A percentile compares a stretch with the other conserved stretches of the same genome.
These are phyloP conservation scores for Oxalis stricta DNA, from an alignment of 441 rosid species.

Conservation along the genomic window DNA sequence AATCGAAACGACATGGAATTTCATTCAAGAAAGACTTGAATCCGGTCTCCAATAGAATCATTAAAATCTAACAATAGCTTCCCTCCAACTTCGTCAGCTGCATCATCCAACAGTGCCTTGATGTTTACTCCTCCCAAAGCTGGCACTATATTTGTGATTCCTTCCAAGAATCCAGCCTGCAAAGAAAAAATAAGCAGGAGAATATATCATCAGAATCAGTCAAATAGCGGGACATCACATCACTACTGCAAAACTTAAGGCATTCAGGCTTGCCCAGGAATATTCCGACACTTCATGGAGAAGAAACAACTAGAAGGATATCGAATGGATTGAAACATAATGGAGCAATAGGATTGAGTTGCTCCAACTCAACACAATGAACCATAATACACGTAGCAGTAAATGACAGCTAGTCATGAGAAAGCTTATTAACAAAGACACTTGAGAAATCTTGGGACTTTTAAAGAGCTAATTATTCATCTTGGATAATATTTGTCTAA, in stretches of 20 bases:
- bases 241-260: background rate
- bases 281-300: background rate
- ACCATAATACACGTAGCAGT: background rate
- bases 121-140: constrained; percentile 81
- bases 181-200: background rate
- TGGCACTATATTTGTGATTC: constrained; percentile 76
- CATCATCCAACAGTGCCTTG: constrained; percentile 62
- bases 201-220: background rate
- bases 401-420: too few relatives aligned
- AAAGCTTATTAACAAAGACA: too few relatives aligned
- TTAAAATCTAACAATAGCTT: constrained; percentile 66
- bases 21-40: constrained; percentile 82
- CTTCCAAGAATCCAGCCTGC: constrained; percentile 89
- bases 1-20: background rate
- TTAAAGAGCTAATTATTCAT: too few relatives aligned
- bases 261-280: background rate
- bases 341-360: background rate
- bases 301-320: too few relatives aligned
- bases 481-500: too few relatives aligned
- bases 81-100: constrained; percentile 72
- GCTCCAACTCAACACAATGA: background rate
- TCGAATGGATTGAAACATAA: background rate
- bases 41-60: constrained; percentile 70
- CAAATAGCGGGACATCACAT: background rate
- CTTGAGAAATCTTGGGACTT: too few relatives aligned